Percentiles rank a stretch among this genome's conserved stretches.
Conservation (phyloP, 495 filamentous ascomycete genomes). For the Cercophora samala region DNA sequence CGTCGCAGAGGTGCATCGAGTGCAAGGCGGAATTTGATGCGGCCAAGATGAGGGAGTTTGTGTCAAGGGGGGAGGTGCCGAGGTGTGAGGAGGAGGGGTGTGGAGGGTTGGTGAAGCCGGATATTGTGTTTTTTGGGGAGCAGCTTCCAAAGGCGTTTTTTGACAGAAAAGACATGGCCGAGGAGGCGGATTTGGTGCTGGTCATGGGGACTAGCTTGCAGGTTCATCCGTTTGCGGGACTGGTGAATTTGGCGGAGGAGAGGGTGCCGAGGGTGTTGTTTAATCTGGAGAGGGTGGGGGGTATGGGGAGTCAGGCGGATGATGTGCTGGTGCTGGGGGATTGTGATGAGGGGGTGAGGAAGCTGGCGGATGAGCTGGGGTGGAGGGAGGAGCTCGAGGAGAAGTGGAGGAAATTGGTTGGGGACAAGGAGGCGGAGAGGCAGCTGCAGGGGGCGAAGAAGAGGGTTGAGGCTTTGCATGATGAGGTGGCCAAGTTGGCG, state of each 20-base stretch:
- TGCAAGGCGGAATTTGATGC: conserved; percentile 70
- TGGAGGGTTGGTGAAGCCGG: conserved; percentile 84
- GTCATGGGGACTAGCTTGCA: conserved; percentile 88
- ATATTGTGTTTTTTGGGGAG: conserved; percentile 94
- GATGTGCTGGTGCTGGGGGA: conserved; percentile 40
- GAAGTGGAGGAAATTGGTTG: conserved; percentile 41
- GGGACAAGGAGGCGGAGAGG: conserved; percentile 40
- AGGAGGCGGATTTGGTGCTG: conserved; percentile 72
- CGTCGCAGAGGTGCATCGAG: conserved; percentile 82
- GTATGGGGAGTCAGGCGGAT: conserved; percentile 57
- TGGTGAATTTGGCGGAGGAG: conserved; percentile 62
- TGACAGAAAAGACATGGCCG: conserved; percentile 51
- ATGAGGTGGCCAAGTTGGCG: conserved; percentile 38
- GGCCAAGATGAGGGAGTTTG: conserved; percentile 64
- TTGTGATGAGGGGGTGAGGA: conserved; percentile 81
- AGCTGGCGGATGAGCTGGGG: conserved; percentile 74
- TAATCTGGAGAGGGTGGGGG: conserved; percentile 82
- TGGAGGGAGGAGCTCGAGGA: conserved; percentile 82
- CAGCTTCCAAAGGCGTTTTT: conserved; percentile 68
- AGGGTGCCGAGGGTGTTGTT: conserved; percentile 74
- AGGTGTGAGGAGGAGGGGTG: conserved; percentile 58
- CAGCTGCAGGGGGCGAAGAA: conserved; percentile 34
- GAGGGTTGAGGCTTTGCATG: conserved; percentile 25
- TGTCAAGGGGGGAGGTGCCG: conserved; percentile 63
- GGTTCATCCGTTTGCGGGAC: conserved; percentile 84